Base-by-base conservation (phyloP, 169 alveolate genomes). In the Plasmodium chabaudi region DNA sequence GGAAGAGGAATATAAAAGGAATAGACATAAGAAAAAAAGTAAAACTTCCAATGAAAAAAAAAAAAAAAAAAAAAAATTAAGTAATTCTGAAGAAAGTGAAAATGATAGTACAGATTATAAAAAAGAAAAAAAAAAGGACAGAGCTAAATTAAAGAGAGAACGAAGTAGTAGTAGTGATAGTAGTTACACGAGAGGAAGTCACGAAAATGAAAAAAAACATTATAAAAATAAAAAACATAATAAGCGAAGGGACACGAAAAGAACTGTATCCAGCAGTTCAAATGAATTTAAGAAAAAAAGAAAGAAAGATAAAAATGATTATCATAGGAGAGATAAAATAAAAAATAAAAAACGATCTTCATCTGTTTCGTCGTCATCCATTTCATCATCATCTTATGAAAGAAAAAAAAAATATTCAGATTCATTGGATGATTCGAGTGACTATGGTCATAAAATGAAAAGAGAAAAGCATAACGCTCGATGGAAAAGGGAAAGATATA, bases 381-480 rank as follows among this genome's bases (percentile, higher is more conserved):
- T 71, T 51, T 13, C 69, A 53, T 13, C 69, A 42, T 10, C 92
- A 67, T 1, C 21, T 53, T 7, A 56, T 56, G 10, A 74, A 34
- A 9, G 57, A 87, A 5, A 67, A 88, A 6, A 79, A 79, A 53
- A 86, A 87, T 19, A 92, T 88, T 23, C 87, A 69, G 19, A 93
- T 34, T 34, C 42, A 34, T 0, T 34, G 7, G 0, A 3, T 0
- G 42, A 34, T 34, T 34, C 42, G 7, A 34, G 42, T 2, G 42
- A 3, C 5, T 34, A 34, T 34, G 42, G 4, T 0, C 42, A 34
- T 7, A 34, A 34, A 34, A 34, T 34, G 42, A 34, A 34, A 34
- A 34, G 6, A 34, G 42, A 34, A 34, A 34, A 34, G 7, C 42
- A 34, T 4, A 27, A 2, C 1, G 6, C 39, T 34, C 7, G 5